Evolutionary conservation across 441 rosid species (phyloP), one percentile per base, ranked within the genome.

Genomic region (Mallotus japonicus): DNA sequence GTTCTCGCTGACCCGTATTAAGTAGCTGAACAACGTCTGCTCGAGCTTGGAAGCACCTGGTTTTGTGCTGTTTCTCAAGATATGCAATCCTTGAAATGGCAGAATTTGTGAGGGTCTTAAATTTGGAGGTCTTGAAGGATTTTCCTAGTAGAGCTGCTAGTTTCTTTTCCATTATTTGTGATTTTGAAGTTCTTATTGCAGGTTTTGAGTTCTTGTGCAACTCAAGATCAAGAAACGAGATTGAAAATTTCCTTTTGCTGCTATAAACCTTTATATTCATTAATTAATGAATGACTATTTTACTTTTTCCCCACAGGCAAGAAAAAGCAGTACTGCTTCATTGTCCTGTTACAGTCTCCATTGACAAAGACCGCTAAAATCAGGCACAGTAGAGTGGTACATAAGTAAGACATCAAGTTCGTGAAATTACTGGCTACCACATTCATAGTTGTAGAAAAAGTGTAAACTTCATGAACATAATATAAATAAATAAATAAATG

Each of bases 1-100:
- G 73, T 5, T 88, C 87, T 5, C 81, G 88, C 53, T 81, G 84
- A 14, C 89, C 87, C 14, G 79, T 88, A 49, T 83, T 78, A 54
- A 86, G 84, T 72, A 88, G 85, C 73, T 86, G 79, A 53, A 78
- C 5, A 15, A 80, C 85, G 72, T 89, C 90, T 53, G 83, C 83
- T 65, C 76, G 84, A 22, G 90, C 81, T 11, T 78, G 79, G 34
- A 77, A 78, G 71, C 11, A 68, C 17, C 86, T 76, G 72, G 68
- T 54, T 79, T 51, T 73, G 80, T 64, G 73, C 85, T 81, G 85
- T 62, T 77, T 88, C 80, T 78, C 83, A 66, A 89, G 79, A 54
- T 84, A 73, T 58, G 78, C 64, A 28, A 77, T 73, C 78, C 95
- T 83, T 6, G 86, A 77, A 50, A 84, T 47, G 20, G 90, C 87